Conservation (phyloP, 2,329 filamentous ascomycete genomes). For the Neofusicoccum cordaticola region DNA sequence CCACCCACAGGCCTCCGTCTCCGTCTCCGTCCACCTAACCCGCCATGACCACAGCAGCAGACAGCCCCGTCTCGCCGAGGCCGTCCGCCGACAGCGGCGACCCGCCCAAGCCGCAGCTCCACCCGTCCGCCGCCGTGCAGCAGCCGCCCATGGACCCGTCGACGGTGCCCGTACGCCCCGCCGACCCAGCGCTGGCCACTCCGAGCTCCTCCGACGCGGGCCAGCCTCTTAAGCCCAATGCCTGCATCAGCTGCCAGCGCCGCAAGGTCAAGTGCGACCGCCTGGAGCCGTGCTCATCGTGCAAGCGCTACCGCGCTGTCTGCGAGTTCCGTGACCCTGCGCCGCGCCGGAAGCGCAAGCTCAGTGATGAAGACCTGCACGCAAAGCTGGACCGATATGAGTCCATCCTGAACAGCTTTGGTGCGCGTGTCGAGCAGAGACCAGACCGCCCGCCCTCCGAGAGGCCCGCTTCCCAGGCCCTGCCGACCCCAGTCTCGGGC, state of each 20-base stretch:
- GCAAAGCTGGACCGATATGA: slow-evolving; percentile 31
- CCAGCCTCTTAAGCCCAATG: slow-evolving; percentile 28
- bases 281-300: slow-evolving; percentile 30
- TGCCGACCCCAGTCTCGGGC: slow-evolving; percentile 1
- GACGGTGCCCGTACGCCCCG: neutral
- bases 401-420: slow-evolving; percentile 27
- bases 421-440: slow-evolving; percentile 27
- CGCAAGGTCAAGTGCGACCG: slow-evolving; percentile 36
- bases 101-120: neutral
- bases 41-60: neutral
- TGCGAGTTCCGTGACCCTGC: slow-evolving; percentile 35
- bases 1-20: neutral
- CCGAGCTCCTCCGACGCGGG: neutral
- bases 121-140: neutral
- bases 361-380: slow-evolving; percentile 25
- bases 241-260: slow-evolving; percentile 33
- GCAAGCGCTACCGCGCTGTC: slow-evolving; percentile 28
- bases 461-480: neutral
- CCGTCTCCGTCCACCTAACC: neutral
- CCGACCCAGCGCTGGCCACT: neutral
- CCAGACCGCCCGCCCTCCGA: slow-evolving; percentile 16
- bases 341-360: slow-evolving; percentile 29
- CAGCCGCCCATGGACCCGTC: neutral
- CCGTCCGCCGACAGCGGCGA: neutral
- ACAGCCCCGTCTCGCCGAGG: neutral